Percentiles rank a stretch among this genome's conserved stretches.
Conservation (phyloP, 805 yeast species). For the Starmera quercuum region DNA sequence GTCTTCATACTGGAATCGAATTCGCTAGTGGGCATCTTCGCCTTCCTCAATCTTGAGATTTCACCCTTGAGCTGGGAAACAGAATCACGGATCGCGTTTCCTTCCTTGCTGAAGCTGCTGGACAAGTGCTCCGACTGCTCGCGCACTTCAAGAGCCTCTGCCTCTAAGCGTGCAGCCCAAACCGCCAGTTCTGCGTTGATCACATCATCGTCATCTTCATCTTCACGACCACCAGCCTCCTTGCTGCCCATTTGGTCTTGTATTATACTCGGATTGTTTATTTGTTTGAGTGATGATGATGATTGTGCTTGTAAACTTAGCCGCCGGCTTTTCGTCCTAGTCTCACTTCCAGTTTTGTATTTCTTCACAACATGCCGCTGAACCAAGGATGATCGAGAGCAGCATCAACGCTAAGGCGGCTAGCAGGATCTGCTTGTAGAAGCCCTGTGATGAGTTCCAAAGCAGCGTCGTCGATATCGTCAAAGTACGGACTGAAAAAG, state of each 20-base stretch:
- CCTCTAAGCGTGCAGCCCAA: slow-evolving; percentile 46
- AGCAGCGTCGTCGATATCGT: slow-evolving; percentile 55
- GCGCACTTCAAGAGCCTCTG: slow-evolving; percentile 38
- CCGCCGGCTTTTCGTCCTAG: neutral
- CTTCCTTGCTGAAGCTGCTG: too few relatives aligned
- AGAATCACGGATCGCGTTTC: too few relatives aligned
- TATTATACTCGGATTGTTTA: neutral
- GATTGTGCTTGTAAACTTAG: neutral
- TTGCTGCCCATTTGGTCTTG: neutral
- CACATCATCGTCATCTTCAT: slow-evolving; percentile 11
- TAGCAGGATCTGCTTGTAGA: slow-evolving; percentile 54
- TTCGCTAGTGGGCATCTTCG: too few relatives aligned
- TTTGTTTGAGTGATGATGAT: neutral
- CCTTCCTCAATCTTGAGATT: too few relatives aligned
- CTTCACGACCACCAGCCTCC: neutral
- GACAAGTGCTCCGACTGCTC: too few relatives aligned
- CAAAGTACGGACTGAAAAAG: slow-evolving; percentile 78
- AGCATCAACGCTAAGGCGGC: slow-evolving; percentile 76
- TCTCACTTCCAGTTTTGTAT: slow-evolving; percentile 3
- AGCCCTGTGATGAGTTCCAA: slow-evolving; percentile 59
- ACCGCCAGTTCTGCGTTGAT: slow-evolving; percentile 28
- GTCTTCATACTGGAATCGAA: too few relatives aligned
- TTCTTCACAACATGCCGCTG: slow-evolving; percentile 6
- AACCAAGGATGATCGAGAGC: slow-evolving; percentile 90
- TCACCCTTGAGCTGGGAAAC: too few relatives aligned